Base-by-base conservation (phyloP, 768 basidiomycete species). In the Rhodotorula sphaerocarpa region DNA sequence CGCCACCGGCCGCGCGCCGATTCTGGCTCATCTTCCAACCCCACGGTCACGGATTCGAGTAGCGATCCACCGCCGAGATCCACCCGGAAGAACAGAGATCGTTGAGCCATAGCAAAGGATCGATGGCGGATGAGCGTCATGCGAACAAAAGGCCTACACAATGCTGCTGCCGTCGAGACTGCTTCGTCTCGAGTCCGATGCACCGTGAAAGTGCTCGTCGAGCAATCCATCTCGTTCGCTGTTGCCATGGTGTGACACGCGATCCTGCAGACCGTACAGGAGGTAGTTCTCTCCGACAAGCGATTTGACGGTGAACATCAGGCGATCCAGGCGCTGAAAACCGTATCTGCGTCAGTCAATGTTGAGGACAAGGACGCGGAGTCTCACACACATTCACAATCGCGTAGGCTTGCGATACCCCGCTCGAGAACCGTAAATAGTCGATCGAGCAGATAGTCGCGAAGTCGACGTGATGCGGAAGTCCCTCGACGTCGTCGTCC, bases 161-260 rank as follows among this genome's bases (percentile, higher is more conserved):
- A 27, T 30, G 23, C 41, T 31, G 9, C 18, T 42, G 27, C 30
- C 60, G 57, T 58, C 53, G 51, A 41, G 48, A 66, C 34, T 46
- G 51, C 57, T 66, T 61, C 61, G 61, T 70, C 28, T 76, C 39
- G 60, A 50, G 39, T 65, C 69, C 16, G 55, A 31, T 15, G 36
- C 27, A n/a, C 54, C 53, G 18, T 33, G 30, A 44, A 57, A 48
- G 87, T 87, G 87, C 80, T 88, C 71, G 79, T 85, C 66, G 18
- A 53, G 41, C 12, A 51, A 30, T 4, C 34, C 50, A 15, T 39
- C 12, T 5, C 23, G n/a, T 16, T 51, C 50, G 78, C 86, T 53
- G 25, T 31, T 30, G 3, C n/a, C 33, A 5, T 34, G 47, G 1
- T 44, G 48, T 2, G 39, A 36, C n/a, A 30, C 28, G 4, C 39